These are phyloP conservation scores for Trypanosoma scelopori DNA, from an alignment of 208 protist species.

Conservation along the genomic window DNA sequence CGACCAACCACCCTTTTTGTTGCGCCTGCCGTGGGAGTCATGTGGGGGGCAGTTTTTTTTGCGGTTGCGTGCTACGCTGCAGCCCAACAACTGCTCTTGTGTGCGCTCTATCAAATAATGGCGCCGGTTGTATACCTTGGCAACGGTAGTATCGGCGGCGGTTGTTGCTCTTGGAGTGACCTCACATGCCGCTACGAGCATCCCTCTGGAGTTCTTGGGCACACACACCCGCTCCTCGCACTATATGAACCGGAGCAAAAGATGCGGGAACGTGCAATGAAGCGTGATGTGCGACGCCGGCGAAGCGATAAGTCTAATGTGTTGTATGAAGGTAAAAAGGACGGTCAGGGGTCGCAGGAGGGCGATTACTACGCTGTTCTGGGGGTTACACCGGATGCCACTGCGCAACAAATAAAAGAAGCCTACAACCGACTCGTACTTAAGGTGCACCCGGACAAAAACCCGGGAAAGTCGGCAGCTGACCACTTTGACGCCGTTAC, in stretches of 20 bases:
- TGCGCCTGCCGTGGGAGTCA: conserved; percentile 45
- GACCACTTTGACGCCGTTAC: conserved; percentile 90
- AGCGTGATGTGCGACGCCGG: conserved; percentile 24
- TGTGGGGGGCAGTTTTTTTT: conserved; percentile 65
- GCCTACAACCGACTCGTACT: conserved; percentile 87
- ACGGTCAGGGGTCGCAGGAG: conserved; percentile 8
- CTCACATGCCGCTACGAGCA: conserved; percentile 25
- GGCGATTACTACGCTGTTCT: conserved; percentile 76
- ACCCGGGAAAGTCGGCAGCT: conserved; percentile 76
- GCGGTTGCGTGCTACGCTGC: conserved; percentile 63
- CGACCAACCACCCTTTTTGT: conserved; percentile 30
- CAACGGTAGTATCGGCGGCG: neutral
- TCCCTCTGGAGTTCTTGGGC: conserved; percentile 2
- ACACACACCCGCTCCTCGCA: conserved; percentile 18
- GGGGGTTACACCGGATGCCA: conserved; percentile 58
- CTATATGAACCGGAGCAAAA: conserved; percentile 9
- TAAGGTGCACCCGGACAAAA: conserved; percentile 90
- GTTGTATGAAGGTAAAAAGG: conserved; percentile 6
- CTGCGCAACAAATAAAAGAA: conserved; percentile 76
- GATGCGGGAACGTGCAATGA: conserved; percentile 27
- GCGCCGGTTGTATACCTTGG: conserved; percentile 36
- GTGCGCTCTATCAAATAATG: conserved; percentile 42
- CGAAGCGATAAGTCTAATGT: conserved; percentile 9
- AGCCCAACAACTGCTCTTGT: conserved; percentile 62
- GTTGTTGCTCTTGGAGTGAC: conserved; percentile 16